phyloP scores from a whole-genome alignment of 2,329 filamentous ascomycete species.

The Clarireedia homoeocarpa region DNA sequence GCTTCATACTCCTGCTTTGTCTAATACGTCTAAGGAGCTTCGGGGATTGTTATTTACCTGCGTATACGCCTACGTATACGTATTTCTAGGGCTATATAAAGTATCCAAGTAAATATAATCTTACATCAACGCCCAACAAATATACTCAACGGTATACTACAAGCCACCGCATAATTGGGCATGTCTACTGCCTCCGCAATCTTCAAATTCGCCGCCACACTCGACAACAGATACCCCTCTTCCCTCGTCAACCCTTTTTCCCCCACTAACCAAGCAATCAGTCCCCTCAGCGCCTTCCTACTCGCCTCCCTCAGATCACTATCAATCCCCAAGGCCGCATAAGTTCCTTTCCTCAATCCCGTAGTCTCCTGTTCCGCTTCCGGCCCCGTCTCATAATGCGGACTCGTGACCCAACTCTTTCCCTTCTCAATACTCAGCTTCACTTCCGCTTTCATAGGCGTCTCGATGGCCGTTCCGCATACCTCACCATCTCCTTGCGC shows the following conservation, averaged over 20 bases:
- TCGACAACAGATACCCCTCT: constrained; percentile 46
- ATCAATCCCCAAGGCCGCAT: constrained; percentile 41
- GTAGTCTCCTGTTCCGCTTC: constrained; percentile 19
- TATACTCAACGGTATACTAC: constrained; percentile 40
- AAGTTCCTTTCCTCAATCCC: constrained; percentile 32
- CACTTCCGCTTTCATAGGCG: constrained; percentile 40
- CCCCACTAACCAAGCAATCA: constrained; percentile 41
- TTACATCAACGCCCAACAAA: constrained; percentile 29
- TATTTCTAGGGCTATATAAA: no score
- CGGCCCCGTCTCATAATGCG: constrained; percentile 37
- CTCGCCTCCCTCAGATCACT: constrained; percentile 40
- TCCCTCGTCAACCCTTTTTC: constrained; percentile 38
- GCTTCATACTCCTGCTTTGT: no score
- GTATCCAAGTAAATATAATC: no score
- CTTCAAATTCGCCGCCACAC: constrained; percentile 42
- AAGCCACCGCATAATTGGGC: constrained; percentile 44
- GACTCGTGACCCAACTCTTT: constrained; percentile 38
- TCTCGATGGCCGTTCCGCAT: constrained; percentile 49
- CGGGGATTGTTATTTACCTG: no score
- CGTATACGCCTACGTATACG: no score
- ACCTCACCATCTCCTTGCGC: constrained; percentile 48
- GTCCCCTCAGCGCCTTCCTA: constrained; percentile 38
- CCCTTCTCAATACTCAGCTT: constrained; percentile 41
- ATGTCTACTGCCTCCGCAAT: constrained; percentile 47
- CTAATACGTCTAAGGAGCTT: no score